Conservation (phyloP, 2,329 filamentous ascomycete species). For the Talaromyces rugulosus region DNA sequence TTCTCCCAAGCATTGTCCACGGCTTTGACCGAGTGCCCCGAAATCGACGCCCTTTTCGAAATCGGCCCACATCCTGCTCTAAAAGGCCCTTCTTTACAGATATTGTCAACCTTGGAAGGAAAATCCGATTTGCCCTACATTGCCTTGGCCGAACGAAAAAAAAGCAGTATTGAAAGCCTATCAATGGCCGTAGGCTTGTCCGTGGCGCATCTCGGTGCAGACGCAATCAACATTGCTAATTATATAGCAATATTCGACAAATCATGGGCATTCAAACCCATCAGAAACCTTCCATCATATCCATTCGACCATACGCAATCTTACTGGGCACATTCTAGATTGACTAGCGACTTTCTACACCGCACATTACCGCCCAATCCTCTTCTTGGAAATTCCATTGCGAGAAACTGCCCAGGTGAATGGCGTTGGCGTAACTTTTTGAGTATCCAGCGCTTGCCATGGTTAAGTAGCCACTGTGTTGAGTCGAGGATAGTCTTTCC, state of each 20-base stretch:
- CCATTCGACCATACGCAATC: constrained; percentile 15
- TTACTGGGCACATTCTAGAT: constrained; percentile 18
- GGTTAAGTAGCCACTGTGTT: constrained; percentile 30
- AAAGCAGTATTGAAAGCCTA: constrained; percentile 9
- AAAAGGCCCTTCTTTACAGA: constrained; percentile 20
- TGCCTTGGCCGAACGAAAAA: constrained; percentile 10
- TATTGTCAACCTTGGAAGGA: neutral
- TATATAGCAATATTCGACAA: neutral
- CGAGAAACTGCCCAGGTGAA: neutral
- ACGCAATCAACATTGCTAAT: constrained; percentile 9
- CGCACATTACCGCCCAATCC: neutral
- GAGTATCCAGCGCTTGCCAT: constrained; percentile 22
- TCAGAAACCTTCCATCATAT: constrained; percentile 14
- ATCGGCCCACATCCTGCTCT: constrained; percentile 31
- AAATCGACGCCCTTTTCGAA: constrained; percentile 17
- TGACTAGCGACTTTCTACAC: neutral
- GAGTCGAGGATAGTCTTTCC: constrained; percentile 30
- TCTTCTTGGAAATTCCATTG: neutral
- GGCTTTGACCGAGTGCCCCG: constrained; percentile 4
- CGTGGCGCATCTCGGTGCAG: constrained; percentile 15
- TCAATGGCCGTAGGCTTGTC: constrained; percentile 9
- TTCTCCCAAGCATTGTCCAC: constrained; percentile 25
- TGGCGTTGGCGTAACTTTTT: constrained; percentile 23
- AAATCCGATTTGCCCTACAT: constrained; percentile 12
- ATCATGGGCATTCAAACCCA: neutral